Evolutionary conservation across 164 flowering plant genomes (phyloP).

Genomic region (Stephania yunnanensis): DNA sequence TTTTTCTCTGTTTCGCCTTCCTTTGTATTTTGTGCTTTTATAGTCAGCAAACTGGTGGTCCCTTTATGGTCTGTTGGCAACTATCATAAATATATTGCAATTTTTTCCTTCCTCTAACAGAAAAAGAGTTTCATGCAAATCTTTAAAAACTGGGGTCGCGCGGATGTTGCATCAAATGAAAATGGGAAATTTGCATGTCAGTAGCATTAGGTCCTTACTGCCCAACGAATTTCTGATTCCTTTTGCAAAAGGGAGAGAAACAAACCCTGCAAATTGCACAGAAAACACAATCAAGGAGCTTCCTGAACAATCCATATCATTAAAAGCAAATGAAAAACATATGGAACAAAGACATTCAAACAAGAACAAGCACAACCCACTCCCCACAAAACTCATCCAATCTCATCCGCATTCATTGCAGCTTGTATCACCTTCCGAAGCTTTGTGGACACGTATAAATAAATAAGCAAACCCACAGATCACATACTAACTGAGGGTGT

Average conservation of each 20-base stretch:
- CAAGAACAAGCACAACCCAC: not conserved
- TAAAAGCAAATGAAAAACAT: not conserved
- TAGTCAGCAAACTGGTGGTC: too few species aligned
- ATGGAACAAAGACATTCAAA: not conserved
- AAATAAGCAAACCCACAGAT: too few species aligned
- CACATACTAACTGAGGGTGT: too few species aligned
- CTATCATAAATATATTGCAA: too few species aligned
- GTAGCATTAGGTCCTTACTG: conserved; percentile 42
- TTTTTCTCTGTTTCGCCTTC: too few species aligned
- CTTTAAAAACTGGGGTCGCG: not conserved
- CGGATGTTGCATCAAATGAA: not conserved
- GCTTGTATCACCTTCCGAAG: not conserved
- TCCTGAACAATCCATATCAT: not conserved
- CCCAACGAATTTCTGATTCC: conserved; percentile 73
- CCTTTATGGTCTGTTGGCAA: too few species aligned
- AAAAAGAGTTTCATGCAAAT: not conserved
- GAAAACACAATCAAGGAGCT: not conserved
- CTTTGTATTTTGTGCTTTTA: too few species aligned
- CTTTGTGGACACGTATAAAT: not conserved
- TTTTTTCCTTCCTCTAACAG: too few species aligned
- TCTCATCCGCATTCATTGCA: not conserved
- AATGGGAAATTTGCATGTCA: not conserved
- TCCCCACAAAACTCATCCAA: not conserved
- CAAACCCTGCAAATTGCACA: conserved; percentile 54
- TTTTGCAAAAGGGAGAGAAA: conserved; percentile 68